A percentile compares a stretch with the other conserved stretches of the same genome.
phyloP scores from a whole-genome alignment of 345 rosid genomes.

The Erodium maritimum region DNA sequence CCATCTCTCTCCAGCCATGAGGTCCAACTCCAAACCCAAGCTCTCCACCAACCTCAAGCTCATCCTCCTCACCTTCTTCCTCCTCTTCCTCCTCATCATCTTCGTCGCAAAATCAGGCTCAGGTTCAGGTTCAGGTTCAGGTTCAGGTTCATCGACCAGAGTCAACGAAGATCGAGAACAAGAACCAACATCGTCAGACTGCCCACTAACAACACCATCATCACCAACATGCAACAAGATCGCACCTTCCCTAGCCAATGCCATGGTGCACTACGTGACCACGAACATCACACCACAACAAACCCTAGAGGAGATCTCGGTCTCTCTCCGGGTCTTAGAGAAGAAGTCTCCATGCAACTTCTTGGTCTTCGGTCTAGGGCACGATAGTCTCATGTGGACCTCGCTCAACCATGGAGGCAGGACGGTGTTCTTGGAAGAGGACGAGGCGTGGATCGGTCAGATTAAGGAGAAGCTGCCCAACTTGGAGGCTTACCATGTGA shows the following conservation, averaged over 20 bases:
- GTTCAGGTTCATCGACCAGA: background rate
- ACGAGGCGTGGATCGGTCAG: slow-evolving; percentile 62
- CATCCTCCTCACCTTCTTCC: slow-evolving; percentile 20
- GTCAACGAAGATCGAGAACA: slow-evolving; percentile 2
- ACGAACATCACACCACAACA: slow-evolving; percentile 85
- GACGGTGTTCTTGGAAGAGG: slow-evolving; percentile 76
- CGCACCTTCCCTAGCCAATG: slow-evolving; percentile 53
- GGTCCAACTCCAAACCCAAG: slow-evolving; percentile 16
- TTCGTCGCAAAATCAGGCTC: slow-evolving; percentile 29
- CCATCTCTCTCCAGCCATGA: too few species aligned
- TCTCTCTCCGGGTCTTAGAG: slow-evolving; percentile 42
- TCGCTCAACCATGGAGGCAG: slow-evolving; percentile 75
- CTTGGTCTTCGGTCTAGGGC: slow-evolving; percentile 73
- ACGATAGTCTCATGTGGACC: slow-evolving; percentile 94
- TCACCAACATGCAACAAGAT: slow-evolving; percentile 34
- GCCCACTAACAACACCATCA: slow-evolving; percentile 12
- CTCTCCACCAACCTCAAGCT: slow-evolving; percentile 27
- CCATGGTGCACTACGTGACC: slow-evolving; percentile 63
- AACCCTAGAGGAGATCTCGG: slow-evolving; percentile 66
- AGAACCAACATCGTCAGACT: background rate
- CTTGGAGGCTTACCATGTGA: slow-evolving; percentile 65
- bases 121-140: slow-evolving; percentile 19
- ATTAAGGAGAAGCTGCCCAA: slow-evolving; percentile 35
- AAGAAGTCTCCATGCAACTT: slow-evolving; percentile 79
- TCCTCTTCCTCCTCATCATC: slow-evolving; percentile 27